Conservation (phyloP, 2,329 filamentous ascomycete genomes). For the Geosmithia flava region DNA sequence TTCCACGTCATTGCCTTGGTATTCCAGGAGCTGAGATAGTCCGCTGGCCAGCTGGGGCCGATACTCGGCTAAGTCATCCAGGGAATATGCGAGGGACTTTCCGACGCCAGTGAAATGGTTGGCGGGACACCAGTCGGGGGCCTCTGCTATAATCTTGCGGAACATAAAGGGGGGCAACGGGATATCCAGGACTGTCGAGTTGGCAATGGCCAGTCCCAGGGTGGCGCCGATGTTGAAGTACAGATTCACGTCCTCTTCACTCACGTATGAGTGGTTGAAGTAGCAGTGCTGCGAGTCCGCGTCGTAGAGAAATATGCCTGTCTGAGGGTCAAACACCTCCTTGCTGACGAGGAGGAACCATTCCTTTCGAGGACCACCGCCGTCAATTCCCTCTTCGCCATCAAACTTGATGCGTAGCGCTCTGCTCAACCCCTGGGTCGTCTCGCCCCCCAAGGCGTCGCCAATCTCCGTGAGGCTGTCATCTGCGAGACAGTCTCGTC, state of each 20-base stretch:
- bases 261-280: constrained; percentile 86
- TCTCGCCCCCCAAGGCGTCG: constrained; percentile 62
- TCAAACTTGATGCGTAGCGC: constrained; percentile 73
- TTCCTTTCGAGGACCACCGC: constrained; percentile 80
- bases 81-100: constrained; percentile 57
- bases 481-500: constrained; percentile 76
- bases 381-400: constrained; percentile 85
- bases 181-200: constrained; percentile 84
- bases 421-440: constrained; percentile 81
- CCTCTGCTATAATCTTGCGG: constrained; percentile 70
- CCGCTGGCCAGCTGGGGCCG: constrained; percentile 65
- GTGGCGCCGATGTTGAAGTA: constrained; percentile 85
- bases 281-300: constrained; percentile 86
- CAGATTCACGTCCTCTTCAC: constrained; percentile 53
- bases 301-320: constrained; percentile 88
- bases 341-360: constrained; percentile 85
- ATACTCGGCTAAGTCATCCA: constrained; percentile 76
- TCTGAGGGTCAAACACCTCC: constrained; percentile 82
- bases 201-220: constrained; percentile 84
- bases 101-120: constrained; percentile 17
- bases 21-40: constrained; percentile 65
- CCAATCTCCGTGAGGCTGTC: constrained; percentile 79
- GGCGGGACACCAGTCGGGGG: constrained; percentile 13
- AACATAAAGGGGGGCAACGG: constrained; percentile 83
- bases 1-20: constrained; percentile 71